Base-by-base conservation (phyloP, 257 asterid genomes). In the Ballota nigra region DNA sequence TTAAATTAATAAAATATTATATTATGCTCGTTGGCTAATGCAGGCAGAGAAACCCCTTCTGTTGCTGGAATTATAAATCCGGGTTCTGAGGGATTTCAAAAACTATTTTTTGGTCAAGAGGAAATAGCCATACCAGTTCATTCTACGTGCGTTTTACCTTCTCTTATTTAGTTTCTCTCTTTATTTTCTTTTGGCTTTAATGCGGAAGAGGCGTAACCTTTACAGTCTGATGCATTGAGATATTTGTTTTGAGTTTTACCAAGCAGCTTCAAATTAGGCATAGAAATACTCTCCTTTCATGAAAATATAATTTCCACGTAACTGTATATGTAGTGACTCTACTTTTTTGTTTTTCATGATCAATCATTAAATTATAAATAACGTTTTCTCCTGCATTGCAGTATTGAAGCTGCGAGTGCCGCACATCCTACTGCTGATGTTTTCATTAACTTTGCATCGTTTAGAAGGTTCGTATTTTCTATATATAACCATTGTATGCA, bases 11-110 rank as follows among this genome's bases (percentile, higher is more conserved):
- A 49, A 58, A 53, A 63, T 26, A 26, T 26, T 64, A 8, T 34
- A 61, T 63, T 64, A 29, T 75, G 26, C 36, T 22, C 19, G 13
- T 33, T 72, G 76, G 68, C 43, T 62, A 59, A 70, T 86, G 66
- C 85, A 95, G 98, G 96, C 68, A 89, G 99, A 77, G 99, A 95
- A 84, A 95, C 95, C 5, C 98, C 98, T 77, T 95, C 99, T 34
- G 98, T 95, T 76, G 98, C 99, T 63, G 99, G 99, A 80, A 95
- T 95, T 68, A 84, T 95, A 78, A 92, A 89, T 83, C 99, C 99
- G 66, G 99, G 98, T 83, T 86, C 99, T 45, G 99, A 95, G 88
- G 99, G 99, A 57, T 95, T 95, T 81, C 99, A 95, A 84, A 95
- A 95, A 72, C 87, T 95, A 60, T 95, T 95, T 82, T 95, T 95